Conservation (phyloP, 75 land plant genomes). For the Cupressus sempervirens region DNA sequence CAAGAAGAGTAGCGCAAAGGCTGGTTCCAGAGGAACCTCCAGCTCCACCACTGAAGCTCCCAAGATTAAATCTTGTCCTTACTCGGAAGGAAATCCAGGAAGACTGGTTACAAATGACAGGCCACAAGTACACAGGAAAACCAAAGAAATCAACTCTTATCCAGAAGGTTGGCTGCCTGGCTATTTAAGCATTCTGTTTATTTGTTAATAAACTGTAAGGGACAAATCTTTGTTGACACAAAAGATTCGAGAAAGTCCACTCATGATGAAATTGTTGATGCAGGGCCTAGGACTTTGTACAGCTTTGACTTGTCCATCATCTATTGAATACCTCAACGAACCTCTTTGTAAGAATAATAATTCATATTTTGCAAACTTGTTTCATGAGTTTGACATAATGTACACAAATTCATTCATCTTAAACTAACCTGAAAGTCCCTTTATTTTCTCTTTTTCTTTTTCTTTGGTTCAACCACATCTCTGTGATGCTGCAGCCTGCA, state of each 20-base stretch:
- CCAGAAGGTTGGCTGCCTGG: slow-evolving; percentile 25
- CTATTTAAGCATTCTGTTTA: not conserved
- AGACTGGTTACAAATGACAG: slow-evolving; percentile 52
- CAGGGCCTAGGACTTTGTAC: slow-evolving; percentile 58
- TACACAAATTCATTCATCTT: not conserved
- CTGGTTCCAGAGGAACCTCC: slow-evolving; percentile 41
- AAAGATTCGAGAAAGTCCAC: slow-evolving; percentile 9
- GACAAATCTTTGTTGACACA: not conserved
- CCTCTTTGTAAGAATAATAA: slow-evolving; percentile 35
- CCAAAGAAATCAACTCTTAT: slow-evolving; percentile 44
- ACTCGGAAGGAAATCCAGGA: slow-evolving; percentile 51
- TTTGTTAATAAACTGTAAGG: not conserved
- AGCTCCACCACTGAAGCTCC: slow-evolving; percentile 51
- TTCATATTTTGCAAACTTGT: not conserved
- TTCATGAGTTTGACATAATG: not conserved
- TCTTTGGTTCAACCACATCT: not conserved
- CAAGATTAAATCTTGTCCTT: slow-evolving; percentile 43
- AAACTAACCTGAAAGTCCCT: not conserved
- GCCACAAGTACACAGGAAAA: slow-evolving; percentile 46
- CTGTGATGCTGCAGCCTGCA: not conserved
- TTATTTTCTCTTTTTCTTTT: not conserved
- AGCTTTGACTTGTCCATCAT: slow-evolving; percentile 49
- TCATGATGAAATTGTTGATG: slow-evolving; percentile 5
- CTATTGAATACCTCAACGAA: slow-evolving; percentile 48
- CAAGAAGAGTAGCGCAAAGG: slow-evolving; percentile 40